Conservation (phyloP, 2,329 filamentous ascomycete species). For the Cladosporium halotolerans region DNA sequence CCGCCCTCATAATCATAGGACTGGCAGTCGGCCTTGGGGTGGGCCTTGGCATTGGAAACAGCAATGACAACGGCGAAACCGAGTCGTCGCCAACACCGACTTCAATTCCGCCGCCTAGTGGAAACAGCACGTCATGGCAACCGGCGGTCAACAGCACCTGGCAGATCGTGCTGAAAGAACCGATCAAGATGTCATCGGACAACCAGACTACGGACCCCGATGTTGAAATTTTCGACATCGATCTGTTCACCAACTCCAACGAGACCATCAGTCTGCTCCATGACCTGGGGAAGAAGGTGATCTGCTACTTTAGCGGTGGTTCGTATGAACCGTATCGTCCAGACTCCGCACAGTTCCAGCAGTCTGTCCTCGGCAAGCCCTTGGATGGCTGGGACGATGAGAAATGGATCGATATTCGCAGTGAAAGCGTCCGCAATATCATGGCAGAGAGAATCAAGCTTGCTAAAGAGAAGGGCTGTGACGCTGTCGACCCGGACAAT, state of each 20-base stretch:
- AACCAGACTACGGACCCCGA: constrained; percentile 40
- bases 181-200: constrained; percentile 31
- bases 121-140: constrained; percentile 21
- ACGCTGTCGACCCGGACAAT: constrained; percentile 33
- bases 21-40: constrained; percentile 12
- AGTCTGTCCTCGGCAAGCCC: constrained; percentile 50
- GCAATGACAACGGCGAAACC: background rate
- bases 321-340: constrained; percentile 59
- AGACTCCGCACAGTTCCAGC: constrained; percentile 51
- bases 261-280: constrained; percentile 46
- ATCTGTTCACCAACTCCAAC: constrained; percentile 49
- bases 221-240: constrained; percentile 56
- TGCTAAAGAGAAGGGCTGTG: constrained; percentile 42
- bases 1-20: constrained; percentile 9
- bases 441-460: constrained; percentile 56
- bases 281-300: constrained; percentile 51
- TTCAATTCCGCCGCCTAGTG: background rate
- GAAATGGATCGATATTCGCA: constrained; percentile 58
- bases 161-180: constrained; percentile 54
- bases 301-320: constrained; percentile 71
- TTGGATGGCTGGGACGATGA: constrained; percentile 62
- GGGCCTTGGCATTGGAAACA: constrained; percentile 5
- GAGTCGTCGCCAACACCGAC: background rate
- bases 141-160: constrained; percentile 49
- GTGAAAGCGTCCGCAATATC: constrained; percentile 54